phyloP scores from a whole-genome alignment of 2,329 filamentous ascomycete genomes.

The Botrytis cinerea region DNA sequence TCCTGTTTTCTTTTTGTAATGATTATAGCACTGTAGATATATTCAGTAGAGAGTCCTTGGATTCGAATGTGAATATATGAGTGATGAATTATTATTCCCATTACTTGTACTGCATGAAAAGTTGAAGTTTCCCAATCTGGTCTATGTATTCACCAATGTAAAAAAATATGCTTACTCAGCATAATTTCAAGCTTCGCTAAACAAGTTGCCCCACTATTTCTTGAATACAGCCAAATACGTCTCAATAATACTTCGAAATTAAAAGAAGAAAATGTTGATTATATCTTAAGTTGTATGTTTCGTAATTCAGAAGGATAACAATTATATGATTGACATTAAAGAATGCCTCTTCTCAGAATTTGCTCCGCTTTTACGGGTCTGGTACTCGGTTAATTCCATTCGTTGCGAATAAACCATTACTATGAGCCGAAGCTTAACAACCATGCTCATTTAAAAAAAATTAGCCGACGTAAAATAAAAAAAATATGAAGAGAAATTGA shows the following conservation, averaged over 20 bases:
- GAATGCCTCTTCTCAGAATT: no score
- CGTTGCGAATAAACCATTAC: background rate
- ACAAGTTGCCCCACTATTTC: background rate
- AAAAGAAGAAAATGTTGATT: no score
- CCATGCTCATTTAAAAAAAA: background rate
- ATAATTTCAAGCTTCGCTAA: background rate
- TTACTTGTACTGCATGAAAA: background rate
- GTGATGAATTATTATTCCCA: background rate
- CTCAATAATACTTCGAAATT: no score
- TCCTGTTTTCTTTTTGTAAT: background rate
- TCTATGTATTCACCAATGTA: no score
- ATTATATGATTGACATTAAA: no score
- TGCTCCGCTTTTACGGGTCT: no score
- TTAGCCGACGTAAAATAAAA: no score
- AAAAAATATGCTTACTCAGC: background rate
- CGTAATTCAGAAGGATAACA: no score
- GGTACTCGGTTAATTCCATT: background rate
- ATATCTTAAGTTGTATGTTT: no score
- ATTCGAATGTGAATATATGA: fast-evolving
- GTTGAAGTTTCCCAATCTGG: background rate
- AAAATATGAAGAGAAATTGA: no score
- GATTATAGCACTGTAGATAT: background rate
- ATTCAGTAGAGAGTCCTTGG: no score
- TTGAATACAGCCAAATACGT: no score
- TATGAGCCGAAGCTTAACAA: background rate